Conservation (phyloP, 192 early-diverging fungal genomes). For the Umbelopsis vinacea region DNA sequence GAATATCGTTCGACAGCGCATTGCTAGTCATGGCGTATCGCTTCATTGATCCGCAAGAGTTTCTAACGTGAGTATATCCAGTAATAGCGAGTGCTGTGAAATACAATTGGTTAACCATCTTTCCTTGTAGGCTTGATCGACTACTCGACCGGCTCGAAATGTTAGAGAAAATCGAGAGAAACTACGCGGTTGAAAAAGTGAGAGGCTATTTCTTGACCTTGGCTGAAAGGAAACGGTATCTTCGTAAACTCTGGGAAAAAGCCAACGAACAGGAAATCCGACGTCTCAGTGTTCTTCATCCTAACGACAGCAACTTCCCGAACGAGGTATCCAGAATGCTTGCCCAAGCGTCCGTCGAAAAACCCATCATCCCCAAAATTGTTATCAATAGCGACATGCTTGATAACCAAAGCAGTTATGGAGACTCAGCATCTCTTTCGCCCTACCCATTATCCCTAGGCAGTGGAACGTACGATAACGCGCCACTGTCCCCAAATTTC, state of each 20-base stretch:
- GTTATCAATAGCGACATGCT: not conserved
- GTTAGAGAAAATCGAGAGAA: conserved; percentile 27
- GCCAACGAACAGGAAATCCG: conserved; percentile 38
- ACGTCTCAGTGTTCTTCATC: conserved; percentile 2
- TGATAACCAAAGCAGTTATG: not conserved
- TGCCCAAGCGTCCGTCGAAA: not conserved
- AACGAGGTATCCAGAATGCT: not conserved
- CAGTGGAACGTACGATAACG: not conserved
- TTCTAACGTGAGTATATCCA: conserved; percentile 29
- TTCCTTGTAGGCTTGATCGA: conserved; percentile 27
- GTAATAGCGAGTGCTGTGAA: not conserved
- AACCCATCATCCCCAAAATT: not conserved
- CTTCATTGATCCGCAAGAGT: conserved; percentile 29
- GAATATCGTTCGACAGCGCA: conserved; percentile 34
- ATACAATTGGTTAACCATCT: not conserved
- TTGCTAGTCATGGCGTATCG: conserved; percentile 33
- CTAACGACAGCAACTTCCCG: not conserved
- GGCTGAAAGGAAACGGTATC: conserved; percentile 31
- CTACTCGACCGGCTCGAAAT: conserved; percentile 38
- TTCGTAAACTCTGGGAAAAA: conserved; percentile 36
- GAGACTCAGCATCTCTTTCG: not conserved
- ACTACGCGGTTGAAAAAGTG: conserved; percentile 39
- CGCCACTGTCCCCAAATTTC: not conserved
- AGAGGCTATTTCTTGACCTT: conserved; percentile 36
- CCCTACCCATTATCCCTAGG: not conserved